Base-by-base conservation (phyloP, 2,329 filamentous ascomycete genomes). In the Cercospora zeina region DNA sequence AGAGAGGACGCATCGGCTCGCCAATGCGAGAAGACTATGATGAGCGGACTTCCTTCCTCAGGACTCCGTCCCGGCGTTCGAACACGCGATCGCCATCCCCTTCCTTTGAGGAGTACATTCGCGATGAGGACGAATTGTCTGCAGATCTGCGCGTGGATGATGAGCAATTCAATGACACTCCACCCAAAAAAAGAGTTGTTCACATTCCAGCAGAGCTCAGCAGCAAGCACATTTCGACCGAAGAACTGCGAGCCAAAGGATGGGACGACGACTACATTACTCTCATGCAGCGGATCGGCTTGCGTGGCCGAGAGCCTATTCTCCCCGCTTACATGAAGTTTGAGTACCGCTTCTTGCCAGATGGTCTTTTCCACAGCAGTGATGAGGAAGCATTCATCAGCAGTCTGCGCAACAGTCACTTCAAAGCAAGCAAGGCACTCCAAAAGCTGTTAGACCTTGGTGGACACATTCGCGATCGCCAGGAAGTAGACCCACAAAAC, bases 221-320 rank as follows among this genome's bases (percentile, higher is more conserved):
- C n/a, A 58, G 62, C 36, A 67, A 67, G 34, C 63, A 68, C 53
- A 62, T 73, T 30, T 60, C 65, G n/a, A 62, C 64, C 19, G 63
- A 65, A 11, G 67, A 71, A 37, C 59, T 74, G 31, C 66, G 65
- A 36, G 64, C 62, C 8, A 50, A 65, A 56, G 78, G 80, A 49
- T 86, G 81, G 81, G 76, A 78, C 3, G 75, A 80, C 27, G 80
- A 81, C 57, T 82, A 85, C 59, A 78, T 81, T 42, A 78, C 79
- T 34, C 73, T 86, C 2, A 82, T 82, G 65, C 79, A 81, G 61
- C 81, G 81, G 61, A 77, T 86, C 31, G 78, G 78, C 5, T 79
- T 81, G 74, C 82, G 84, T 45, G 84, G 84, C 14, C 81, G 80
- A 57, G 83, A 86, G 72, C 81, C 84, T 9, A 71, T 86, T 1